Base-by-base conservation (phyloP, 208 protist genomes). In the Vickermania ingenoplastis region DNA sequence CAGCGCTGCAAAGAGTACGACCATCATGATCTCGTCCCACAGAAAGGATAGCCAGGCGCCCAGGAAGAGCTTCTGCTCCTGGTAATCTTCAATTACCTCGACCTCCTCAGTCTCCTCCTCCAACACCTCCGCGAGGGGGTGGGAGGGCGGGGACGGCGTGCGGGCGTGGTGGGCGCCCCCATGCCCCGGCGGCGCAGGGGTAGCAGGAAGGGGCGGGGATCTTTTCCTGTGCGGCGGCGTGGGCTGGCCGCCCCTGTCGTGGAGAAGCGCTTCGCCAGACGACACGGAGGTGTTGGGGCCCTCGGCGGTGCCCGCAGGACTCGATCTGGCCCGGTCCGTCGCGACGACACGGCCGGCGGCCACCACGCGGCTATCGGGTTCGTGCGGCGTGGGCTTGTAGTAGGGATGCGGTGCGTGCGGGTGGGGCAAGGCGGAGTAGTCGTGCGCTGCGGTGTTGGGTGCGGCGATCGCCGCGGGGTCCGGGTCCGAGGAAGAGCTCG, bases 1-100 rank as follows among this genome's bases (percentile, higher is more conserved):
- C 81, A 92, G 83, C 17, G 79, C 68, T 21, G 81, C 70, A 59
- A 92, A 92, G 2, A 89, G 67, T 14, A 78, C 52, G 27, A 79
- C 79, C 80, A 92, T 81, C 72, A 85, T 81, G 22, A 67, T 58
- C 57, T 86, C 60, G 49, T 92, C 81, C 82, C 85, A 92, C n/a
- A 73, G 41, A 29, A 80, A 60, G 51, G 85, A 77, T 2, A 89
- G 68, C 74, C 75, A 83, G 5, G 59, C 55, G 30, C 79, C 85
- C 52, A 89, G 54, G 61, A 85, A 81, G 53, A 73, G 73, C 57
- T 85, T 86, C 65, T 92, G 81, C 25, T 79, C 71, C 36, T 53
- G 80, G 71, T 58, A 79, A 71, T 59, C 86, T 76, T 1, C 30
- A 2, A 22, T 75, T 77, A 23, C 68, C 66, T 4, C 72, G 70